Evolutionary conservation across 225 moss, liverwort and hornwort genomes (phyloP), one percentile per base, ranked within the genome.

Genomic region (Ulota crispa): DNA sequence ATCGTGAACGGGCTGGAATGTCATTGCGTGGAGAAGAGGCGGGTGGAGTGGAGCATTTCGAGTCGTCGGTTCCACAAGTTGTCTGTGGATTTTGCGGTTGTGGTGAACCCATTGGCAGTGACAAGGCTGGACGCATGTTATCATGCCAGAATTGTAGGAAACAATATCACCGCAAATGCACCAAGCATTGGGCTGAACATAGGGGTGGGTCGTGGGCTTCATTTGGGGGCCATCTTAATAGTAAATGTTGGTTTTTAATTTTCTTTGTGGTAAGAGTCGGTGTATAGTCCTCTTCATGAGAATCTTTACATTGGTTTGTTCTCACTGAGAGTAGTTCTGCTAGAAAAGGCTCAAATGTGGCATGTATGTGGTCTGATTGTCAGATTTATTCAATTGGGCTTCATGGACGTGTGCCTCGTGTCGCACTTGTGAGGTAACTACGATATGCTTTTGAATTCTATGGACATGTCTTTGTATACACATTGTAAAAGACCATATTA

Each of bases 341-440:
- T 53, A 73, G 78, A 68, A 32, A 57, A 82, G 27, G 61, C 54
- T 36, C 55, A 37, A 85, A 55, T 54, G 20, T 76, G 76, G 54
- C 18, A 0, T 43, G 18, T 23, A 64, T 73, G 79, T 54, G 64
- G 43, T 72, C 55, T 84, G 84, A 71, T 76, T 74, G 31, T 68
- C 92, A 94, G 98, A 99, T 92, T 80, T 99, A 32, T 99, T 99
- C 76, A 92, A 94, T 64, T 99, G 98, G 98, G 73, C 86, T 32
- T 89, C 92, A 27, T 99, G 98, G 98, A 83, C 88, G 5, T 99
- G 98, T 81, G 89, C 81, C 28, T 93, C 94, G 42, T 99, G 98
- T 78, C 93, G 98, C 59, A 82, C 88, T 20, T 99, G 98, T 84
- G 96, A 94, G 90, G 94, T 93, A 83, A 76, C 36, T 45, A 61